Evolutionary conservation across 1,284 basidiomycete genomes (phyloP).

Genomic region (Cryptococcus amylolentus): DNA sequence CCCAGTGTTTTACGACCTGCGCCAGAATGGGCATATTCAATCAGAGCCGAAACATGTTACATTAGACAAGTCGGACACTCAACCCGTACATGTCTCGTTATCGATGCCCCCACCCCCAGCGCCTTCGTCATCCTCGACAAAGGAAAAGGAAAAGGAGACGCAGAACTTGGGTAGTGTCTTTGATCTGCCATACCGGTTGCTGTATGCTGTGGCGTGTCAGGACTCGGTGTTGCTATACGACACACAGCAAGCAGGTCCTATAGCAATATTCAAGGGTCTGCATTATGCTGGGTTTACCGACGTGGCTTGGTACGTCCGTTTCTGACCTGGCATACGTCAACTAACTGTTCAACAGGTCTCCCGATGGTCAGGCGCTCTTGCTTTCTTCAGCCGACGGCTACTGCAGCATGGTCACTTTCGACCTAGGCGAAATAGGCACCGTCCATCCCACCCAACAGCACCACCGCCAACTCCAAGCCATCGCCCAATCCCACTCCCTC

Average conservation of each 20-base stretch:
- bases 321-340: background rate
- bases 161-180: slow-evolving; percentile 58
- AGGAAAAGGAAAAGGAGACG: slow-evolving; percentile 19
- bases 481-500: slow-evolving; percentile 71
- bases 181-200: slow-evolving; percentile 85
- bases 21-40: slow-evolving; percentile 54
- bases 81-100: slow-evolving; percentile 42
- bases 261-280: slow-evolving; percentile 88
- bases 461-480: slow-evolving; percentile 76
- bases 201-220: slow-evolving; percentile 95
- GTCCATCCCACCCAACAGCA: slow-evolving; percentile 83
- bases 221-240: slow-evolving; percentile 95
- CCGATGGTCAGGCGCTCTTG: slow-evolving; percentile 89
- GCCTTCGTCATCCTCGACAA: slow-evolving; percentile 14
- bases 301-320: slow-evolving; percentile 74
- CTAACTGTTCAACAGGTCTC: slow-evolving; percentile 63
- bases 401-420: slow-evolving; percentile 80
- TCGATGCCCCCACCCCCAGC: slow-evolving; percentile 50
- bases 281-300: slow-evolving; percentile 99
- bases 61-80: slow-evolving; percentile 63
- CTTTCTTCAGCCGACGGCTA: slow-evolving; percentile 94
- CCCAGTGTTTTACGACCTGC: slow-evolving; percentile 84
- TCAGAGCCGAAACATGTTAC: slow-evolving; percentile 59
- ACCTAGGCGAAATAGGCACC: slow-evolving; percentile 80
- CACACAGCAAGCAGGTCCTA: slow-evolving; percentile 89